These are phyloP conservation scores for Sugiyamaella marilandica DNA, from an alignment of 805 yeast species.

Conservation along the genomic window DNA sequence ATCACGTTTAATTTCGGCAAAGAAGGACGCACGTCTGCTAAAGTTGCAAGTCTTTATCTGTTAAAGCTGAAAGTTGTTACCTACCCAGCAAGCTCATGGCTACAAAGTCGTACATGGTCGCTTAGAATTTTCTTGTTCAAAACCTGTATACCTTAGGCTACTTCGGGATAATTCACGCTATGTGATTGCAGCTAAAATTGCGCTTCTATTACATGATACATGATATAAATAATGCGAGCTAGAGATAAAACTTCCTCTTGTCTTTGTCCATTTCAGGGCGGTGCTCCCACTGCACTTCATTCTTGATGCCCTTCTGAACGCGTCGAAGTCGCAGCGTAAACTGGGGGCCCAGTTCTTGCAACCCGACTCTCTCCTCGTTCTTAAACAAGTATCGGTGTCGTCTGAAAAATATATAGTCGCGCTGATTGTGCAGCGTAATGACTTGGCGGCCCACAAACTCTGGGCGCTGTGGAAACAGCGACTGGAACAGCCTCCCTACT, in stretches of 20 bases:
- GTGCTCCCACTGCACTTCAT: constrained; percentile 95
- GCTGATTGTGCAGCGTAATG: constrained; percentile 89
- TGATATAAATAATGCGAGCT: constrained; percentile 17
- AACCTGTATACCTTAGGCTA: no score
- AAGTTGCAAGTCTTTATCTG: no score
- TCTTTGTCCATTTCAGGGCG: constrained; percentile 95
- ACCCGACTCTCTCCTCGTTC: constrained; percentile 87
- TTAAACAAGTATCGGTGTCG: constrained; percentile 88
- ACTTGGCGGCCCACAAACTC: constrained; percentile 95
- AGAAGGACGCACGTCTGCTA: no score
- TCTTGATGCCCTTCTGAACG: constrained; percentile 84
- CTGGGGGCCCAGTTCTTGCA: constrained; percentile 96
- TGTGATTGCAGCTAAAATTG: neutral
- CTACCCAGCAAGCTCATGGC: no score
- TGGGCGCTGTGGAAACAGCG: constrained; percentile 87
- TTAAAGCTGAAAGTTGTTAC: no score
- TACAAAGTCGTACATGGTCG: no score
- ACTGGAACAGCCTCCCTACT: constrained; percentile 86
- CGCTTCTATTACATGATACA: neutral
- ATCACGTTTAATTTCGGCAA: no score
- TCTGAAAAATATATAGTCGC: constrained; percentile 93
- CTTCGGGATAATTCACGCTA: no score
- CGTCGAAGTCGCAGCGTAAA: constrained; percentile 86
- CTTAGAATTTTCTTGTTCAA: no score
- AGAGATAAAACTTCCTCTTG: constrained; percentile 85